A percentile compares a stretch with the other conserved stretches of the same genome.
Conservation (phyloP, 2,329 filamentous ascomycete species). For the Coniella lustricola region DNA sequence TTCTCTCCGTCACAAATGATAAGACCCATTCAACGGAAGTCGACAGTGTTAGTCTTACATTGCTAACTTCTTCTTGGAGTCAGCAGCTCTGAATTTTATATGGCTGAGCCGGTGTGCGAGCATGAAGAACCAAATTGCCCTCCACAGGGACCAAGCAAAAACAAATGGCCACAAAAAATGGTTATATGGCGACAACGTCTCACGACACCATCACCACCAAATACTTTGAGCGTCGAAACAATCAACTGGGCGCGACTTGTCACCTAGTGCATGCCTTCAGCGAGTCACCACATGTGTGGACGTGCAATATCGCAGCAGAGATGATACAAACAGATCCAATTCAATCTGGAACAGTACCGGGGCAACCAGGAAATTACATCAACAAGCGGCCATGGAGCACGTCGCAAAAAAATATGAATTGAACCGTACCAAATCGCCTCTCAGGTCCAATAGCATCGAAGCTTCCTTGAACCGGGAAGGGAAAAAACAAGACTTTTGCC, state of each 20-base stretch:
- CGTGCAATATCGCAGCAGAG: no score
- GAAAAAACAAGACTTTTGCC: conserved; percentile 16
- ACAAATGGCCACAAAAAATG: conserved; percentile 1
- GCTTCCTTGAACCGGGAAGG: conserved; percentile 20
- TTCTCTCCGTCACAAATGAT: no score
- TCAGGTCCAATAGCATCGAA: conserved; percentile 15
- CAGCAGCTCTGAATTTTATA: not conserved
- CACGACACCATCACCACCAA: not conserved
- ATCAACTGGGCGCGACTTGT: not conserved
- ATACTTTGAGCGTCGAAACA: not conserved
- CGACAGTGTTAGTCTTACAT: no score
- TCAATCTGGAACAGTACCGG: no score
- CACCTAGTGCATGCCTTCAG: not conserved
- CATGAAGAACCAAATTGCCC: conserved; percentile 11
- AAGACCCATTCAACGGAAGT: not conserved
- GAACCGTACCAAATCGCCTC: conserved; percentile 15
- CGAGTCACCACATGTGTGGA: no score
- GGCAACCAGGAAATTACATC: not conserved
- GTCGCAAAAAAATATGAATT: not conserved
- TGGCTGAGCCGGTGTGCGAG: conserved; percentile 9
- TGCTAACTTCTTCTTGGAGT: not conserved
- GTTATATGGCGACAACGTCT: conserved; percentile 9
- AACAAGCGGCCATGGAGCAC: not conserved
- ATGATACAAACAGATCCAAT: no score
- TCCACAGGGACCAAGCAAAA: conserved; percentile 9